A percentile compares a stretch with the other conserved stretches of the same genome.
Evolutionary conservation across 345 rosid genomes (phyloP).

Genomic region (Xanthoceras sorbifolium): DNA sequence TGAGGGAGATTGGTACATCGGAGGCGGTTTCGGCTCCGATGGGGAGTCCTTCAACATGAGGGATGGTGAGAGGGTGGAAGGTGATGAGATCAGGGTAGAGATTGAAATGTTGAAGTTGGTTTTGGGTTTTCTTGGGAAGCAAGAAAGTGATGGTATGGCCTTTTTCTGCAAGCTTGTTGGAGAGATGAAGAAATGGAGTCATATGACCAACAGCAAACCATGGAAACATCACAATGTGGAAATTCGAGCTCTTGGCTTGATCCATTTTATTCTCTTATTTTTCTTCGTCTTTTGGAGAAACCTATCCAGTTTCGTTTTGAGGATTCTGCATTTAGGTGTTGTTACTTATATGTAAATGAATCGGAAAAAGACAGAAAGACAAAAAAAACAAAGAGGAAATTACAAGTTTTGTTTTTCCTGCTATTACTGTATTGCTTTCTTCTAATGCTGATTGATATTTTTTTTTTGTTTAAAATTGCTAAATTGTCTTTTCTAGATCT

Average conservation of each 20-base stretch:
- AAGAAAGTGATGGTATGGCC: constrained; percentile 45
- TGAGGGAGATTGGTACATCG: constrained; percentile 49
- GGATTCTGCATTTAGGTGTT: too few relatives aligned
- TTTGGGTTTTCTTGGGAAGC: constrained; percentile 44
- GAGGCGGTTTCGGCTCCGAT: constrained; percentile 70
- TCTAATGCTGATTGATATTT: too few relatives aligned
- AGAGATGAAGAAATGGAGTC: constrained; percentile 51
- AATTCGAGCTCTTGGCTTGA: constrained; percentile 12
- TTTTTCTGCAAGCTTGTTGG: constrained; percentile 55
- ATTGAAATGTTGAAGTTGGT: constrained; percentile 40
- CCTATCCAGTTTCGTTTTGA: too few relatives aligned
- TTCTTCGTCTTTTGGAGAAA: too few relatives aligned
- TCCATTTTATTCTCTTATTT: too few relatives aligned
- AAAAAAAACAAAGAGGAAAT: too few relatives aligned
- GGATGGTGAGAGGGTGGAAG: constrained; percentile 45
- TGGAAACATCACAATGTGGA: constrained; percentile 52
- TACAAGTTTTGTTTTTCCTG: too few relatives aligned
- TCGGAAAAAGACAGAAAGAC: too few relatives aligned
- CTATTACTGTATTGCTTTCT: too few relatives aligned
- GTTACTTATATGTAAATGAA: too few relatives aligned
- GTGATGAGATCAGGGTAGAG: constrained; percentile 48
- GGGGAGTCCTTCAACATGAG: constrained; percentile 69
- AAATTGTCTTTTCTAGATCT: too few relatives aligned
- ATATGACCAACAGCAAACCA: constrained; percentile 65
- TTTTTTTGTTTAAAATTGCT: too few relatives aligned